phyloP scores from a whole-genome alignment of 306 rosid species.

The Vachellia collinsii region DNA sequence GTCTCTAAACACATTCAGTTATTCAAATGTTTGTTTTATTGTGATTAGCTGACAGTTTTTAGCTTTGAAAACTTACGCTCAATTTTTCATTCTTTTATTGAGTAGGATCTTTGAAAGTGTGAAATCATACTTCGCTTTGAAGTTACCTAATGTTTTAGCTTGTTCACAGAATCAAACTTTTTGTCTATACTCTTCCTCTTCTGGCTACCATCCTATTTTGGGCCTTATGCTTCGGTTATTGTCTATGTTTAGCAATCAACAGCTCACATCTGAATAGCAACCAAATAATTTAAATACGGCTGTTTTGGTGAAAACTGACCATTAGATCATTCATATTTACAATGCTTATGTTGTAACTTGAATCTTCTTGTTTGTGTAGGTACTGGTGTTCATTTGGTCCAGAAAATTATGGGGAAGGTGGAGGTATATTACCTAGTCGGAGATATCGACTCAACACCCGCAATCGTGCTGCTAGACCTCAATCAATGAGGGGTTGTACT shows the following conservation, averaged over 20 bases:
- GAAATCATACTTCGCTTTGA: not conserved
- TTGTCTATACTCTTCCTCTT: not conserved
- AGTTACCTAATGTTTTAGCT: not conserved
- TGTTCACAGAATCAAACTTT: not conserved
- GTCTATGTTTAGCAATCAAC: not conserved
- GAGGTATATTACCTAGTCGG: conserved; percentile 84
- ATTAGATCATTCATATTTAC: not conserved
- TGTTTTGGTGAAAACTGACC: not conserved
- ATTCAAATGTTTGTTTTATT: not conserved
- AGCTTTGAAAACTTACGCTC: not conserved
- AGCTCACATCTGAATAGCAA: not conserved
- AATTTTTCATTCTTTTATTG: not conserved
- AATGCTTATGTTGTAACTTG: conserved; percentile 30
- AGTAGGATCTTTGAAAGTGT: not conserved
- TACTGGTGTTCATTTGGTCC: conserved; percentile 98
- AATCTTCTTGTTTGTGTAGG: conserved; percentile 46
- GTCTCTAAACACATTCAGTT: not conserved
- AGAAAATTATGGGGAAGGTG: conserved; percentile 97
- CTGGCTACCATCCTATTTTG: not conserved
- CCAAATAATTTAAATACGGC: conserved; percentile 5
- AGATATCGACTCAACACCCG: conserved; percentile 91
- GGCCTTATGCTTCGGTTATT: not conserved
- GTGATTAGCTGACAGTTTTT: conserved; percentile 9
- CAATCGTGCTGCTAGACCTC: conserved; percentile 97
- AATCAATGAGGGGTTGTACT: conserved; percentile 92